Evolutionary conservation across 345 rosid species (phyloP).

Genomic region (Toxicodendron radicans): DNA sequence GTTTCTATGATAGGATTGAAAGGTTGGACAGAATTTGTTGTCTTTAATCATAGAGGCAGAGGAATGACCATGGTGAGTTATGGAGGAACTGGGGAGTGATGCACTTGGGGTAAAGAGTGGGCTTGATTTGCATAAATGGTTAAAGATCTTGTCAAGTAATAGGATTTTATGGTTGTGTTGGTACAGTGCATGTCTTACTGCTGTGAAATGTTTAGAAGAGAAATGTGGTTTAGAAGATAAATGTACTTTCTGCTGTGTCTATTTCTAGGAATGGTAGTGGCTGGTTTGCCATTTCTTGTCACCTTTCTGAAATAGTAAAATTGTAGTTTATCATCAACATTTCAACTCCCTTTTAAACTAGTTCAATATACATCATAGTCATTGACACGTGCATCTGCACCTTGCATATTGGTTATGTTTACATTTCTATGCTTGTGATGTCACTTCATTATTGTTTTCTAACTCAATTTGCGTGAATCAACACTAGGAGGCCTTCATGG

Average conservation of each 20-base stretch:
- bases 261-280: background rate
- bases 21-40: background rate
- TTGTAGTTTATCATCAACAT: background rate
- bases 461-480: background rate
- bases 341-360: background rate
- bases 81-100: background rate
- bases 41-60: background rate
- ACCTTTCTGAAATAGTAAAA: background rate
- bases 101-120: background rate
- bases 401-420: background rate
- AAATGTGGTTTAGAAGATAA: background rate
- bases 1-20: background rate
- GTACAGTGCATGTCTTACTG: background rate
- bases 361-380: background rate
- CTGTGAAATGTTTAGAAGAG: constrained; percentile 5
- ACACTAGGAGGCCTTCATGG: background rate
- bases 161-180: background rate
- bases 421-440: background rate
- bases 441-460: background rate
- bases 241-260: background rate
- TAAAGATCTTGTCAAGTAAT: background rate
- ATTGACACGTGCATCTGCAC: background rate
- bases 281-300: background rate
- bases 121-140: background rate
- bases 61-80: background rate